Conservation (phyloP, 2,329 filamentous ascomycete species). For the Botryotinia globosa region DNA sequence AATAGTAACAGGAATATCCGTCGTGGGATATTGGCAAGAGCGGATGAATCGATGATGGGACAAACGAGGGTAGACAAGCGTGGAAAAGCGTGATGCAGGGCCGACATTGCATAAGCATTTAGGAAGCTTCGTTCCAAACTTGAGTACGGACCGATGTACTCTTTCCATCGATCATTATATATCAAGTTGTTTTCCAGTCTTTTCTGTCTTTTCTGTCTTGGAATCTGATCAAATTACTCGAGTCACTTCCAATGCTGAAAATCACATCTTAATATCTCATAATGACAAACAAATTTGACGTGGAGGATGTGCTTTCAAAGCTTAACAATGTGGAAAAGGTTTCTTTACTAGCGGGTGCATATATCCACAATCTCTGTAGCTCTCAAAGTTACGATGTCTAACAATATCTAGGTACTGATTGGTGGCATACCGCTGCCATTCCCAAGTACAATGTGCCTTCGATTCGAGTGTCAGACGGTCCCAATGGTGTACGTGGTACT, state of each 20-base stretch:
- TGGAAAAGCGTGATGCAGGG: neutral
- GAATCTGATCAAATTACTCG: neutral
- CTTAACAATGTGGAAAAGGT: constrained; percentile 53
- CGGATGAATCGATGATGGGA: neutral
- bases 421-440: constrained; percentile 39
- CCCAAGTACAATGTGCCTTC: constrained; percentile 37
- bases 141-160: neutral
- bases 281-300: constrained; percentile 42
- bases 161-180: neutral
- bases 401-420: constrained; percentile 33
- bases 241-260: neutral
- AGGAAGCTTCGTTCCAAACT: neutral
- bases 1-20: neutral
- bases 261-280: neutral
- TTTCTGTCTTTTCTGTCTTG: neutral
- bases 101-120: neutral
- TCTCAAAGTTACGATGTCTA: constrained; percentile 14
- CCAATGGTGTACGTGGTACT: constrained; percentile 40
- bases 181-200: neutral
- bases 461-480: constrained; percentile 39
- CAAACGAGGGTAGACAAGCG: neutral
- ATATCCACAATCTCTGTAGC: neutral
- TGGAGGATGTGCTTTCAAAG: constrained; percentile 54
- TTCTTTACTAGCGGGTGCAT: constrained; percentile 49
- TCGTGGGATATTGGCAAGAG: neutral